Evolutionary conservation across 2,329 filamentous ascomycete species (phyloP).

Genomic region (Bisporella sp.): DNA sequence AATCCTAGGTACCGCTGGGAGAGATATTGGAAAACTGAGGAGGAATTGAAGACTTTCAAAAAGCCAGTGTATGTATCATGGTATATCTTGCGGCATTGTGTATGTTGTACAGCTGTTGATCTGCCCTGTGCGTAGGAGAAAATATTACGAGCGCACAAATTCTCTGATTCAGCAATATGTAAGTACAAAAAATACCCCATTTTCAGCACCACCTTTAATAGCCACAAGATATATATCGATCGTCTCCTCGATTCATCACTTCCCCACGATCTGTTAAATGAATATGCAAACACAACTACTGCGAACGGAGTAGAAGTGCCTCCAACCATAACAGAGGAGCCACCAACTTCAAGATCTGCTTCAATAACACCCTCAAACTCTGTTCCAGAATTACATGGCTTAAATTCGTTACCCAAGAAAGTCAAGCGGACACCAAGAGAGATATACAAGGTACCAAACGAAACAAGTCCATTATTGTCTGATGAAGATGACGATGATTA

Average conservation of each 20-base stretch:
- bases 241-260: constrained; percentile 82
- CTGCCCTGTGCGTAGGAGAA: constrained; percentile 40
- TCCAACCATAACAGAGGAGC: constrained; percentile 69
- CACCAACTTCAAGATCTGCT: constrained; percentile 21
- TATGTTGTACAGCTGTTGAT: too few species aligned
- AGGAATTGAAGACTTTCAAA: constrained; percentile 64
- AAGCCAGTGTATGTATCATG: constrained; percentile 53
- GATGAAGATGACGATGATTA: constrained; percentile 37
- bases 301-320: constrained; percentile 54
- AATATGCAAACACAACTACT: constrained; percentile 58
- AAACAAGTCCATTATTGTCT: constrained; percentile 53
- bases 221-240: constrained; percentile 66
- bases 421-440: constrained; percentile 78
- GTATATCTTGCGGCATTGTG: neutral
- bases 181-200: too few species aligned
- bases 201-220: too few species aligned
- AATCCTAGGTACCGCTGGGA: constrained; percentile 80
- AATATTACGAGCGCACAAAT: constrained; percentile 88
- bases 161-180: constrained; percentile 78
- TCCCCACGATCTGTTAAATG: constrained; percentile 86
- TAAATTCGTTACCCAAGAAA: constrained; percentile 36
- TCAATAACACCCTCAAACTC: constrained; percentile 9
- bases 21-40: constrained; percentile 76
- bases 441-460: constrained; percentile 65
- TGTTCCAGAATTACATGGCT: constrained; percentile 22